Evolutionary conservation across 169 alveolate genomes (phyloP).

Genomic region (Plasmodium gallinaceum): DNA sequence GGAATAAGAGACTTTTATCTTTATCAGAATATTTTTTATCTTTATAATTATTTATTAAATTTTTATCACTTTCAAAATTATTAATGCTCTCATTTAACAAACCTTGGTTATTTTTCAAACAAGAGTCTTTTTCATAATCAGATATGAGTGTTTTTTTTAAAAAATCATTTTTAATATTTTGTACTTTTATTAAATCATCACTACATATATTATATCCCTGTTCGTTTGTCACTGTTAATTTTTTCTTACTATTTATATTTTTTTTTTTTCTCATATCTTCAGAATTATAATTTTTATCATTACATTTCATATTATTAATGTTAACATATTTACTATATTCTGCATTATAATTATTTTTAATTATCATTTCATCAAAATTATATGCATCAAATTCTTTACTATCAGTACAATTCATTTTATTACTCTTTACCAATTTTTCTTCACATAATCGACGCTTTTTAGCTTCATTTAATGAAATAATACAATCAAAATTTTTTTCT

Average conservation of each 20-base stretch:
- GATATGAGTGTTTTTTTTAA: constrained; percentile 7
- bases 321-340: background rate
- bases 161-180: constrained; percentile 1
- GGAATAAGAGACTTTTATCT: background rate
- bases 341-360: background rate
- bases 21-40: background rate
- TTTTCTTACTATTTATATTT: background rate
- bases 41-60: constrained; percentile 10
- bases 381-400: background rate
- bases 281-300: background rate
- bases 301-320: background rate
- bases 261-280: constrained; percentile 8
- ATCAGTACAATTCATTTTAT: background rate
- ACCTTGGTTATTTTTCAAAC: constrained; percentile 12
- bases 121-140: background rate
- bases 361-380: background rate
- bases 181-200: background rate
- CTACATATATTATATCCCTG: background rate
- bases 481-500: background rate
- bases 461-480: constrained; percentile 11
- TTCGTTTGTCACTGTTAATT: background rate
- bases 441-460: constrained; percentile 19
- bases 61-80: no score
- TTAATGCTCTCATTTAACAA: no score
- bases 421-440: background rate